Evolutionary conservation across 2,329 filamentous ascomycete species (phyloP).

Genomic region (Parastagonospora avenae): DNA sequence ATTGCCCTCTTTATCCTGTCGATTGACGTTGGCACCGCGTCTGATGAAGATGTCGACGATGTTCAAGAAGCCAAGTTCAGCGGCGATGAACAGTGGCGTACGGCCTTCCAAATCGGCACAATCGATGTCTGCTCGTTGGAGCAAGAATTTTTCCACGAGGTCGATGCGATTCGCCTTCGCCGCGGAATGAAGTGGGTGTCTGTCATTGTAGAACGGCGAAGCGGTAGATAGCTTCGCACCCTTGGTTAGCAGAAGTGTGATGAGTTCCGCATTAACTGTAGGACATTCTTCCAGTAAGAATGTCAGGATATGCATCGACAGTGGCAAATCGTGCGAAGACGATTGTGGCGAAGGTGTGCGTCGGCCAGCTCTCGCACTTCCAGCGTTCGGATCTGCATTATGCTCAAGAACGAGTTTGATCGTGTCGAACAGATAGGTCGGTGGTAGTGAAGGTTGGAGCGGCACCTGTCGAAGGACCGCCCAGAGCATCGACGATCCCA

Average conservation of each 20-base stretch:
- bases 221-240: conserved; percentile 23
- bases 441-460: conserved; percentile 14
- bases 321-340: conserved; percentile 6
- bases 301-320: conserved; percentile 25
- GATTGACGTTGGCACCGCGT: conserved; percentile 21
- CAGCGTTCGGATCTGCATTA: conserved; percentile 27
- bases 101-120: conserved; percentile 17
- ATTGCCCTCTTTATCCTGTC: conserved; percentile 22
- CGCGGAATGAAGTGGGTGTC: conserved; percentile 36
- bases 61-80: conserved; percentile 24
- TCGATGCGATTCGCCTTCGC: conserved; percentile 30
- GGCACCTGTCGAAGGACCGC: conserved; percentile 24
- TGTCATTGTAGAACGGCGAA: conserved; percentile 28
- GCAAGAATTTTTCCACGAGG: conserved; percentile 29
- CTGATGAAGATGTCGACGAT: conserved; percentile 24
- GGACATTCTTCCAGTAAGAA: conserved; percentile 32
- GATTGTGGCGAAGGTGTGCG: conserved; percentile 13
- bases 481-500: conserved; percentile 29
- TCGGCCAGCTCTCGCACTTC: conserved; percentile 12
- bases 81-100: conserved; percentile 30
- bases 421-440: conserved; percentile 22
- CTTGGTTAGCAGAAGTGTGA: conserved; percentile 26
- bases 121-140: conserved; percentile 21
- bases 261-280: conserved; percentile 24
- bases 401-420: conserved; percentile 21